Conservation (phyloP, 1,284 basidiomycete species). For the Trichosporon sp. region DNA sequence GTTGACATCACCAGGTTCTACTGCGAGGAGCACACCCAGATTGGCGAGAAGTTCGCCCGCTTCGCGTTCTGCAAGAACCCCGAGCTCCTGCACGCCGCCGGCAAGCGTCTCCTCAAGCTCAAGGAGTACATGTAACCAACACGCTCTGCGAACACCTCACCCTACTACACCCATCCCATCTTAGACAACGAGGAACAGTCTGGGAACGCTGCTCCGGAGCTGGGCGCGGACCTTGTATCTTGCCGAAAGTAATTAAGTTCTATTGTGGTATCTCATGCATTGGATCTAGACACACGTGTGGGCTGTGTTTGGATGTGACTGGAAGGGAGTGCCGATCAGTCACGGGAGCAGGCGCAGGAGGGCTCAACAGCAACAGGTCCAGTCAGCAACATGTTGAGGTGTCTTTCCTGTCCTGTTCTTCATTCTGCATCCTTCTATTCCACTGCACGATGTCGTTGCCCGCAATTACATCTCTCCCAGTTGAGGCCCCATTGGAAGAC, state of each 20-base stretch:
- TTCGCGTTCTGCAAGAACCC: conserved; percentile 94
- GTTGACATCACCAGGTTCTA: conserved; percentile 68
- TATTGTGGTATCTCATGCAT: conserved; percentile 18
- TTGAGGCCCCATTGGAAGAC: background rate
- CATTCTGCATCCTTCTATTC: background rate
- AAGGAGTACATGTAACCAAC: conserved; percentile 63
- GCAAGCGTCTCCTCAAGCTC: conserved; percentile 72
- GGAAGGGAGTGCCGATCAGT: background rate
- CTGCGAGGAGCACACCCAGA: conserved; percentile 75
- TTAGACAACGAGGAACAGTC: conserved; percentile 9
- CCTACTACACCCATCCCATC: background rate
- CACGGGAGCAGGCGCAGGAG: conserved; percentile 3
- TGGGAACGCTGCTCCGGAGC: background rate
- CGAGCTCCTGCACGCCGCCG: conserved; percentile 75
- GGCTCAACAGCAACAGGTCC: background rate
- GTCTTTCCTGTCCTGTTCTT: background rate
- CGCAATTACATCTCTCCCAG: background rate
- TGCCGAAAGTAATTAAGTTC: conserved; percentile 12
- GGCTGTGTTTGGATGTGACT: background rate
- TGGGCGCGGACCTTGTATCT: background rate
- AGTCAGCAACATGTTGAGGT: background rate
- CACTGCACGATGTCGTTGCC: background rate
- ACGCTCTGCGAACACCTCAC: background rate
- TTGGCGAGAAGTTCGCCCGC: conserved; percentile 82
- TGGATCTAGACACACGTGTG: conserved; percentile 2